phyloP scores from a whole-genome alignment of 495 filamentous ascomycete species.

The Geoglossum glabrum region DNA sequence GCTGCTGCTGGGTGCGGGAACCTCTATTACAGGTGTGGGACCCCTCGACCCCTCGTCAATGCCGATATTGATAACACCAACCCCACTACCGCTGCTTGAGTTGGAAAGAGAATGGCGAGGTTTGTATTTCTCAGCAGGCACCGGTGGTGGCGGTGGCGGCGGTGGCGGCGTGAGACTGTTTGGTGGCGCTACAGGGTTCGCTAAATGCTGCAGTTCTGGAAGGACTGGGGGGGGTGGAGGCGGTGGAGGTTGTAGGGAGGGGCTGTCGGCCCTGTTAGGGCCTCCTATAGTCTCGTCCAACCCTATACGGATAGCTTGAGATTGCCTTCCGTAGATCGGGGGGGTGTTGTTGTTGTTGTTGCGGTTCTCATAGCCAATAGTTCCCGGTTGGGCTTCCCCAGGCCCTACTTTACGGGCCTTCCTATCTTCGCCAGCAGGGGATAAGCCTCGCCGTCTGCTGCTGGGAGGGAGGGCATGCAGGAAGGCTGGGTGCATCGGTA shows the following conservation, averaged over 20 bases:
- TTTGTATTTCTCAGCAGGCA: neutral
- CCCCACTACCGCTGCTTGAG: neutral
- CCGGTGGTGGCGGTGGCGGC: neutral
- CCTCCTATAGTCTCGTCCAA: neutral
- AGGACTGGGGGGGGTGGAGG: constrained; percentile 1
- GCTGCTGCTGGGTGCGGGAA: neutral
- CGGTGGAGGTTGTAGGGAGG: neutral
- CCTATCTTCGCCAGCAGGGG: neutral
- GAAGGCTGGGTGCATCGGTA: constrained; percentile 7
- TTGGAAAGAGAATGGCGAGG: neutral
- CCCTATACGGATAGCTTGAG: neutral
- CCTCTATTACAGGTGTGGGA: neutral
- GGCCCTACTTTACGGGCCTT: constrained; percentile 1
- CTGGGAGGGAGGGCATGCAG: constrained; percentile 5
- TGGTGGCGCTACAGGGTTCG: neutral
- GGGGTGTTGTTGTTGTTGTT: no score
- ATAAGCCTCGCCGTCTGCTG: constrained; percentile 2
- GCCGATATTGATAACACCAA: constrained; percentile 7
- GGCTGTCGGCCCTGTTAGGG: neutral
- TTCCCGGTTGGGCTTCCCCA: constrained; percentile 5
- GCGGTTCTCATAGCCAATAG: neutral
- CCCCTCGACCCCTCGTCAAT: constrained; percentile 3
- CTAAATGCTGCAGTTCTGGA: constrained; percentile 4
- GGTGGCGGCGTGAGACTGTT: neutral
- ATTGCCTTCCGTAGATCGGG: neutral